These are phyloP conservation scores for Trichosporon faecale DNA, from an alignment of 1,284 basidiomycete genomes.

Conservation along the genomic window DNA sequence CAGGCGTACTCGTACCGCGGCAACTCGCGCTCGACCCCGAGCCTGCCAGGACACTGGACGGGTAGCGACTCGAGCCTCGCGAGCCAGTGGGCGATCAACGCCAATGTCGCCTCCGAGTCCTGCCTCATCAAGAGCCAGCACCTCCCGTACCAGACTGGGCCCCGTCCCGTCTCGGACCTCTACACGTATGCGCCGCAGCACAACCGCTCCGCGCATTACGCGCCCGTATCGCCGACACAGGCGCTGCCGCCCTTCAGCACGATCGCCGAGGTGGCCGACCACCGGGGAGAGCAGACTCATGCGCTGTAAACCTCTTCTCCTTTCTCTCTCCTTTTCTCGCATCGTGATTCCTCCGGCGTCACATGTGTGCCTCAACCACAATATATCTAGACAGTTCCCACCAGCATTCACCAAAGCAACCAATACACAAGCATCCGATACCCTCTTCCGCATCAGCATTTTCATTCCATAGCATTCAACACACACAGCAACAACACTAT, in stretches of 20 bases:
- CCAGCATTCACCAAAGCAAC: not conserved
- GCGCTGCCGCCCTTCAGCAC: not conserved
- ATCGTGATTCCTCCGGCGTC: too few species aligned
- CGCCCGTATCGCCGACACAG: not conserved
- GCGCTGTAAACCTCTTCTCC: not conserved
- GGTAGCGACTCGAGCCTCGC: not conserved
- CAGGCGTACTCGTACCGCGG: not conserved
- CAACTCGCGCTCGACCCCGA: not conserved
- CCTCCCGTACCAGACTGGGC: not conserved
- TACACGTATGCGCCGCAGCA: constrained; percentile 4
- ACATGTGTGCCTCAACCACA: not conserved
- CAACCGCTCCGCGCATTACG: not conserved
- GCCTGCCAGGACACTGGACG: not conserved
- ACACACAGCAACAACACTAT: not conserved
- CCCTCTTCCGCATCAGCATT: not conserved
- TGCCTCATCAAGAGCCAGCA: constrained; percentile 6
- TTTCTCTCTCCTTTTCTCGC: not conserved
- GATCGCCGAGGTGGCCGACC: constrained; percentile 6
- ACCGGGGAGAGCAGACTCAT: not conserved
- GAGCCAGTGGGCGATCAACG: not conserved
- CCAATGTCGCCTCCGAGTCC: not conserved
- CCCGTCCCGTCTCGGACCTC: not conserved
- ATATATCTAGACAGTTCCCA: not conserved
- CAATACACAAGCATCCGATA: not conserved
- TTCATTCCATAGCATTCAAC: not conserved